phyloP scores from a whole-genome alignment of 768 basidiomycete species.

The Mycena crocata region DNA sequence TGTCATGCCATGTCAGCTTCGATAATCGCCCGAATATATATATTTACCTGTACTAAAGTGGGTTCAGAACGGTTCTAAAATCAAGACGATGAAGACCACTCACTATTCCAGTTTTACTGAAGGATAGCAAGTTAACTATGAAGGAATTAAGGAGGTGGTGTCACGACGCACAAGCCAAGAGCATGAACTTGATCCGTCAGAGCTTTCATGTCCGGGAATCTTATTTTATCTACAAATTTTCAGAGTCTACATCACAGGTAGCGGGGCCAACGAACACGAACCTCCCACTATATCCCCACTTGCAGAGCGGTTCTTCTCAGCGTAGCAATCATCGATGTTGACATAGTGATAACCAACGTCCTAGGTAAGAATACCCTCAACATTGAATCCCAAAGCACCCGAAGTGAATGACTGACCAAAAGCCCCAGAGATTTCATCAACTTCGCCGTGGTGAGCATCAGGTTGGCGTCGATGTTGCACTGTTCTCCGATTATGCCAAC shows the following conservation, averaged over 20 bases:
- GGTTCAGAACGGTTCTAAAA: neutral
- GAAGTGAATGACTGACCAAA: conserved; percentile 47
- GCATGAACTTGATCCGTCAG: conserved; percentile 68
- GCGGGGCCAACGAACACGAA: conserved; percentile 36
- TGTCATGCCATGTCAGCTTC: conserved; percentile 40
- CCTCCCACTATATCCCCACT: conserved; percentile 66
- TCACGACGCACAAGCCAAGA: conserved; percentile 61
- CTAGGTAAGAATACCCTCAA: conserved; percentile 40
- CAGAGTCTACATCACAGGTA: neutral
- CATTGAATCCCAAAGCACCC: too few species aligned
- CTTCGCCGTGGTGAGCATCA: conserved; percentile 62
- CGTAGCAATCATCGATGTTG: conserved; percentile 76
- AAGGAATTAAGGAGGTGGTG: neutral
- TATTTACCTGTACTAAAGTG: conserved; percentile 41
- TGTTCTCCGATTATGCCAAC: neutral
- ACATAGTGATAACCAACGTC: conserved; percentile 69
- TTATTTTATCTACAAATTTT: conserved; percentile 53
- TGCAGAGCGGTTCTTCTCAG: conserved; percentile 63
- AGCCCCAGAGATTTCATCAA: conserved; percentile 71
- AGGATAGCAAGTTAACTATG: neutral
- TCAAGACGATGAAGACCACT: conserved; percentile 19
- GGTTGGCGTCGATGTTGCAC: conserved; percentile 54
- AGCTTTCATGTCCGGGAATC: conserved; percentile 66
- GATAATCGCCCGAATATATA: neutral
- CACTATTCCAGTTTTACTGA: conserved; percentile 57